Evolutionary conservation across 805 yeast genomes (phyloP).

Genomic region (Saturnispora galanensis): DNA sequence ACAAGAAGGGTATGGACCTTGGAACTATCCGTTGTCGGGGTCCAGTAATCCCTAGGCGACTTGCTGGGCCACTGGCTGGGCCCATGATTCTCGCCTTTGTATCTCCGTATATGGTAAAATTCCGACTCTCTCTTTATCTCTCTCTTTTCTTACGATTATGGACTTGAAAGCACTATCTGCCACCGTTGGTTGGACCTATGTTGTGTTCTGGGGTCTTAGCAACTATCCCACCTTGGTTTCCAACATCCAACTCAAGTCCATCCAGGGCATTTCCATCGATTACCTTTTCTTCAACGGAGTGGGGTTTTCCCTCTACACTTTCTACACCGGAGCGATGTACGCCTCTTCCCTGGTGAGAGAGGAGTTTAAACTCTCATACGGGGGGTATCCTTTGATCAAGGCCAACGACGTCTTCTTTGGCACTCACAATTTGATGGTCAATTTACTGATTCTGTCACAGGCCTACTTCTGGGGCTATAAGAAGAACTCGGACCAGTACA

Average conservation of each 20-base stretch:
- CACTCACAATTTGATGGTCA: conserved; percentile 21
- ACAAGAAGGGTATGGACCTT: conserved; percentile 94
- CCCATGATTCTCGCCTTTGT: not conserved
- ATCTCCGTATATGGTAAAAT: not conserved
- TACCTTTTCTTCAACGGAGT: conserved; percentile 26
- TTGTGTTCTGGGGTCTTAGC: conserved; percentile 24
- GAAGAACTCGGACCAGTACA: conserved; percentile 24
- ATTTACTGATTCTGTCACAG: conserved; percentile 22
- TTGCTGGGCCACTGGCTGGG: conserved; percentile 1
- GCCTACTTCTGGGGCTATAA: conserved; percentile 27
- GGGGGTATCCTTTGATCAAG: conserved; percentile 23
- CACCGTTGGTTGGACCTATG: conserved; percentile 24
- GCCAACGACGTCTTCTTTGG: conserved; percentile 27
- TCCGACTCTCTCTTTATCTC: not conserved
- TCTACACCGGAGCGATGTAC: conserved; percentile 21
- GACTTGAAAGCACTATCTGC: conserved; percentile 3
- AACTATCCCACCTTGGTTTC: conserved; percentile 27
- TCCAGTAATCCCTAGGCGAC: conserved; percentile 32
- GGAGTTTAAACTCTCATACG: conserved; percentile 22
- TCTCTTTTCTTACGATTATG: not conserved
- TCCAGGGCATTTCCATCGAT: conserved; percentile 29
- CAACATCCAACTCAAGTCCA: conserved; percentile 23
- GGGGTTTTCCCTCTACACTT: conserved; percentile 25
- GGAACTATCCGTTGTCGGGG: conserved; percentile 84
- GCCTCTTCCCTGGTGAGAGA: conserved; percentile 19